A percentile compares a stretch with the other conserved stretches of the same genome.
These are phyloP conservation scores for Ascochyta fabae DNA, from an alignment of 2,329 filamentous ascomycete genomes.

Conservation along the genomic window DNA sequence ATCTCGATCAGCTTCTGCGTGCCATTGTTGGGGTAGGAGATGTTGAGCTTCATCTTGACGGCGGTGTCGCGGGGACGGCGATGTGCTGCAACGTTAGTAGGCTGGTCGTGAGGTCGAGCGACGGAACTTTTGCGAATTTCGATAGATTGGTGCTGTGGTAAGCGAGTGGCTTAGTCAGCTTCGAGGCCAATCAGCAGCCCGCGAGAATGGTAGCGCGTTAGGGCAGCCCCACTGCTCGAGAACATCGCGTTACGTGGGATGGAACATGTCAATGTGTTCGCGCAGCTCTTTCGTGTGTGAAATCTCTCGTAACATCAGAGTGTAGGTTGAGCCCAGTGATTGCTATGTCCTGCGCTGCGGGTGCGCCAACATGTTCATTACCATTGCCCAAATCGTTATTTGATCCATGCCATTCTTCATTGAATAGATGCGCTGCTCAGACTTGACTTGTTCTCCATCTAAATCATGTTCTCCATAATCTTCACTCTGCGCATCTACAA, in stretches of 20 bases:
- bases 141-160: neutral
- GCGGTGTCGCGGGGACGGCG: constrained; percentile 41
- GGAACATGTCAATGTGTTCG: neutral
- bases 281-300: neutral
- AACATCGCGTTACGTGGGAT: constrained; percentile 3
- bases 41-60: constrained; percentile 76
- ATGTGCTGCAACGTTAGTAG: constrained; percentile 48
- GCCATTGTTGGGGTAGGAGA: constrained; percentile 97
- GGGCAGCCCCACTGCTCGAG: neutral
- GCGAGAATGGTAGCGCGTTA: constrained; percentile 1
- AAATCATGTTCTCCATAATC: neutral
- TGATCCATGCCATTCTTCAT: no score
- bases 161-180: constrained; percentile 10
- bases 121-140: constrained; percentile 12
- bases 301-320: no score
- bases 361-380: neutral
- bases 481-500: neutral
- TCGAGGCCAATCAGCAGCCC: neutral
- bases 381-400: neutral
- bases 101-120: constrained; percentile 31
- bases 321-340: no score
- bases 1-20: constrained; percentile 99
- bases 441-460: neutral
- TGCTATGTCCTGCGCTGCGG: no score
- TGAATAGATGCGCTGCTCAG: neutral